Base-by-base conservation (phyloP, 148 eudicot species). In the Cornus suecica region DNA sequence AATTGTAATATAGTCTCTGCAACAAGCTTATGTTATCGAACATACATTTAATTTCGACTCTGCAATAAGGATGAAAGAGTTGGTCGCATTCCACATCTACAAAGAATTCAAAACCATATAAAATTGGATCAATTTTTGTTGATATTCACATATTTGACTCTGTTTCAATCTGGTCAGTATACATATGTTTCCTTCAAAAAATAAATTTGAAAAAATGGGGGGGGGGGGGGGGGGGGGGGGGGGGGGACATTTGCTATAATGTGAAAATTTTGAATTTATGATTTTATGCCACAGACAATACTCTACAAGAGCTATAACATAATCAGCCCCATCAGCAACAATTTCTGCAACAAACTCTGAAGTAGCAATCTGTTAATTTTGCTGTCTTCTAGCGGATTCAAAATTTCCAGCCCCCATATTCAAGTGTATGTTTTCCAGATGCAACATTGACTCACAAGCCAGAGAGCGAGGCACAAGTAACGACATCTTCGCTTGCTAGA, bases 111-210 rank as follows among this genome's bases (percentile, higher is more conserved):
- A n/a, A n/a, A n/a, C n/a, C n/a, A n/a, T n/a, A n/a, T n/a, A n/a
- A n/a, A n/a, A n/a, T n/a, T n/a, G n/a, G n/a, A n/a, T n/a, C n/a
- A n/a, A n/a, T n/a, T n/a, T n/a, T n/a, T n/a, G 42, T 37, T 37
- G 42, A 1, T 37, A 37, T 37, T 37, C 42, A 37, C 42, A 37
- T 37, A 6, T 37, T 6, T 37, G 42, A 37, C 42, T 37, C 4
- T n/a, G n/a, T 37, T 25, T 37, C 42, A 54, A 56, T 72, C 74
- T 56, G 45, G 14, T 54, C 74, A 30, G 75, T 23, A 34, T 73
- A 73, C 65, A 34, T 3, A 41, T 41, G 56, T 41, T 28, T 26
- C n/a, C 76, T 34, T 73, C 11, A 11, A 64, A 2, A 45, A 48
- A 48, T 48, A 9, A 41, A 61, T 72, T n/a, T n/a, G 58, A 62